Percentiles rank a stretch among this genome's conserved stretches.
These are phyloP conservation scores for Trichoderma afroharzianum DNA, from an alignment of 2,329 filamentous ascomycete genomes.

Conservation along the genomic window DNA sequence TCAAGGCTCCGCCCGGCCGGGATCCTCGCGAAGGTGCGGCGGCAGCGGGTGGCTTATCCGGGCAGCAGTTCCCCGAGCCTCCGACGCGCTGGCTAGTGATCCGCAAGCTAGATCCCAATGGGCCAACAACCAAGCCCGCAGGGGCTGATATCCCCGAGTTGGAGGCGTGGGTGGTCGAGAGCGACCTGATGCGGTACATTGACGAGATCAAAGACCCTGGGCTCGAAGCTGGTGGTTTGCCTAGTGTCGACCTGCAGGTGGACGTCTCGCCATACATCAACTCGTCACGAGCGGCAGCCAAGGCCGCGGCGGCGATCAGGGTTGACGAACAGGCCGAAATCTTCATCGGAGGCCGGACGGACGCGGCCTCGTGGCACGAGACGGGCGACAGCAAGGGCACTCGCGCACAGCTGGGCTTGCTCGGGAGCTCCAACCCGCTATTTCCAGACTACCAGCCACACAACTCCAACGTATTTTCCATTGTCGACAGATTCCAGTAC, in stretches of 20 bases:
- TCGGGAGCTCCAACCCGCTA: conserved; percentile 31
- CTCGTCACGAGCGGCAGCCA: too few relatives aligned
- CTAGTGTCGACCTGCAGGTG: conserved; percentile 40
- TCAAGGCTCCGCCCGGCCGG: neutral
- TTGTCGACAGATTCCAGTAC: conserved; percentile 39
- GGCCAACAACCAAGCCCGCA: too few relatives aligned
- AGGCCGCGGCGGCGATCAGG: too few relatives aligned
- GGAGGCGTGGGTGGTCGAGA: conserved; percentile 39
- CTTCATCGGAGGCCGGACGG: conserved; percentile 37
- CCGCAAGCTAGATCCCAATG: conserved; percentile 25
- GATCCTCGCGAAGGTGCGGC: neutral
- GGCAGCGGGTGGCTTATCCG: neutral
- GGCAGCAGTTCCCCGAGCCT: conserved; percentile 19
- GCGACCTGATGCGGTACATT: conserved; percentile 32
- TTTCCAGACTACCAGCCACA: conserved; percentile 42
- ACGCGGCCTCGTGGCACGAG: neutral
- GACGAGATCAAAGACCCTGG: conserved; percentile 26
- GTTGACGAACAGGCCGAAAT: conserved; percentile 42
- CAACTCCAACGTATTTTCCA: conserved; percentile 39
- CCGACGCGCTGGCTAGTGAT: conserved; percentile 39
- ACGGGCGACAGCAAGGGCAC: neutral
- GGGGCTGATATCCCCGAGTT: neutral
- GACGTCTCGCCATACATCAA: conserved; percentile 40
- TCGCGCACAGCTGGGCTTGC: conserved; percentile 10
- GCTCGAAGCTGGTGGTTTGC: neutral